A percentile compares a stretch with the other conserved stretches of the same genome.
Evolutionary conservation across 2,329 filamentous ascomycete species (phyloP).

Genomic region (Seiridium unicorne): DNA sequence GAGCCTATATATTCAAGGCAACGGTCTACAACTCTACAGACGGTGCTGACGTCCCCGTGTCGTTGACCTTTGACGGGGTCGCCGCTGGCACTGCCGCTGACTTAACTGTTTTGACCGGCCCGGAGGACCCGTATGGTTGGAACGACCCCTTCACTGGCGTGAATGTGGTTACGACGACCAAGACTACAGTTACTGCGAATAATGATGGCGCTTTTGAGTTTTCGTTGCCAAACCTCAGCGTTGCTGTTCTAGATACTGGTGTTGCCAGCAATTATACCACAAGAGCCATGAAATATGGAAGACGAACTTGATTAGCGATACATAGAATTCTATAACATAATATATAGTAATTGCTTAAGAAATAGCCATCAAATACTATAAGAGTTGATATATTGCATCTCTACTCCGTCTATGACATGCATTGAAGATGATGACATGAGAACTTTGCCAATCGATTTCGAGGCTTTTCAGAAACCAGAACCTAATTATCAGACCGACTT

Average conservation of each 20-base stretch:
- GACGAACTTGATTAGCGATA: not conserved
- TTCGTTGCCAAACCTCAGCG: conserved; percentile 48
- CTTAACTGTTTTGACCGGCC: conserved; percentile 39
- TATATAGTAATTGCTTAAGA: not conserved
- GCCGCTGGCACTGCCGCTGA: conserved; percentile 9
- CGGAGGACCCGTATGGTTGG: conserved; percentile 37
- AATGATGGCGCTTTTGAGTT: conserved; percentile 47
- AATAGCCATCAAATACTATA: not conserved
- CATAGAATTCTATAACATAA: not conserved
- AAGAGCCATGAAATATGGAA: conserved; percentile 1
- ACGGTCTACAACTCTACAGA: conserved; percentile 52
- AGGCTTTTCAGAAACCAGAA: not conserved
- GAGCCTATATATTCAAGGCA: conserved; percentile 46
- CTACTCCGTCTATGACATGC: too few relatives aligned
- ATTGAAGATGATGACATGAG: too few relatives aligned
- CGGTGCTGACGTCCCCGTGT: conserved; percentile 40
- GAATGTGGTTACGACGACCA: conserved; percentile 45
- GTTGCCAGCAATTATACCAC: not conserved
- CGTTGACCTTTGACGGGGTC: conserved; percentile 43
- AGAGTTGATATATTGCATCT: too few relatives aligned
- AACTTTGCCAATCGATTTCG: too few relatives aligned
- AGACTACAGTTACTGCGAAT: conserved; percentile 35
- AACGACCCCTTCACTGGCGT: conserved; percentile 40
- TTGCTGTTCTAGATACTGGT: conserved; percentile 49
- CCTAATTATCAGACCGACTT: not conserved